These are phyloP conservation scores for Microbotryum saponariae DNA, from an alignment of 1,284 basidiomycete genomes.

Conservation along the genomic window DNA sequence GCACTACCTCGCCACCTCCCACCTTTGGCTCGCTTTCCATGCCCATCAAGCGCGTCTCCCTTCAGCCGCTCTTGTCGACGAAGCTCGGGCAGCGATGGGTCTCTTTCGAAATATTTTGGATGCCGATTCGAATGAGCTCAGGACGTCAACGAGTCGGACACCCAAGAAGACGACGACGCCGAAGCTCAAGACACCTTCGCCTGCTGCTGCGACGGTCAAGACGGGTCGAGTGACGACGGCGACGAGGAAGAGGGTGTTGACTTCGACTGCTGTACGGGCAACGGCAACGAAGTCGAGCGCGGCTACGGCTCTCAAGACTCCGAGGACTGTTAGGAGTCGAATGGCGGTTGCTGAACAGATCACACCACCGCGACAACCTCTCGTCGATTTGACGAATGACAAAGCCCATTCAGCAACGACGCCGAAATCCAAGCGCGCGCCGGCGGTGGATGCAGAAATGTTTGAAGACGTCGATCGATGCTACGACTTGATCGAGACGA, in stretches of 20 bases:
- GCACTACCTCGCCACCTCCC: conserved; percentile 33
- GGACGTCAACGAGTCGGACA: conserved; percentile 37
- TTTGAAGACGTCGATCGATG: conserved; percentile 52
- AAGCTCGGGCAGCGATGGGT: conserved; percentile 36
- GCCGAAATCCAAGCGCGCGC: too few relatives aligned
- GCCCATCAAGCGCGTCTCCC: conserved; percentile 15
- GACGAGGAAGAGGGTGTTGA: too few relatives aligned
- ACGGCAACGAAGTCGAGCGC: not conserved
- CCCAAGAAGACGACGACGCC: not conserved
- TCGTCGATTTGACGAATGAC: not conserved
- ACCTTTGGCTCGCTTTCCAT: conserved; percentile 35
- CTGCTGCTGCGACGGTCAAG: not conserved
- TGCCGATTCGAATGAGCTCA: conserved; percentile 16
- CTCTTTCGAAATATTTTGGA: conserved; percentile 42
- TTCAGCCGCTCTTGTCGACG: conserved; percentile 5
- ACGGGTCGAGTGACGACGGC: not conserved
- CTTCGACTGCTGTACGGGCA: not conserved
- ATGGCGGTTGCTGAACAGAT: not conserved
- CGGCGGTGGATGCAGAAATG: conserved; percentile 14
- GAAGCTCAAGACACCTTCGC: conserved; percentile 1
- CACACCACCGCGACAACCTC: conserved; percentile 9
- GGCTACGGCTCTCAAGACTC: conserved; percentile 4
- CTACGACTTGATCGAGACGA: conserved; percentile 51
- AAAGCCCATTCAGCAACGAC: too few relatives aligned
- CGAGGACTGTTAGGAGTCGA: conserved; percentile 1